Conservation (phyloP, 2,329 filamentous ascomycete species). For the Colletotrichum sp. region DNA sequence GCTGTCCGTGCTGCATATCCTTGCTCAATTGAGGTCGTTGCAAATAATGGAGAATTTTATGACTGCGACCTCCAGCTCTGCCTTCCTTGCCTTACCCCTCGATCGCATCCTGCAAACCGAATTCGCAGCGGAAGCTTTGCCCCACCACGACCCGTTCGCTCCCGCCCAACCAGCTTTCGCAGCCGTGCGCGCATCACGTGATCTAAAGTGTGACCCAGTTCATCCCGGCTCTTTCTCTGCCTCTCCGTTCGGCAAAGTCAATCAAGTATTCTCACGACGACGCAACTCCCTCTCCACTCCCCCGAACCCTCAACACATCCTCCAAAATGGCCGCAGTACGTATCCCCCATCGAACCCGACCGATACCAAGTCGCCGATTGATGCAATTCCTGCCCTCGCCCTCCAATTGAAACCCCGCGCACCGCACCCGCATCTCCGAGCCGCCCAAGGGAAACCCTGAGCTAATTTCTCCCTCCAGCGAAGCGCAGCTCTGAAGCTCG, state of each 20-base stretch:
- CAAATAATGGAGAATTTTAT: background rate
- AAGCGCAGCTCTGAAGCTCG: conserved; percentile 98
- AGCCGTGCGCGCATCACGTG: conserved; percentile 33
- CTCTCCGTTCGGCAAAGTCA: conserved; percentile 48
- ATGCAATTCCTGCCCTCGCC: background rate
- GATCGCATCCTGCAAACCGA: background rate
- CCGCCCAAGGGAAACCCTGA: conserved; percentile 37
- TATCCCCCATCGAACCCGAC: conserved; percentile 28
- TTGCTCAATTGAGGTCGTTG: background rate
- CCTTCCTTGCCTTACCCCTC: background rate
- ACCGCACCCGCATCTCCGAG: background rate
- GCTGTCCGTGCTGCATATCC: background rate
- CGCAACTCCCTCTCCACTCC: conserved; percentile 53
- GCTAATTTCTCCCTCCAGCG: conserved; percentile 72
- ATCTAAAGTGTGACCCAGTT: conserved; percentile 14
- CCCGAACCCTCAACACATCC: conserved; percentile 49
- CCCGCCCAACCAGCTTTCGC: background rate
- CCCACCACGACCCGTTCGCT: conserved; percentile 2
- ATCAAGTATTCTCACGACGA: conserved; percentile 52
- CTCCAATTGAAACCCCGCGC: conserved; percentile 15
- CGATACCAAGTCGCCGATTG: conserved; percentile 25
- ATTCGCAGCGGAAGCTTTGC: conserved; percentile 5
- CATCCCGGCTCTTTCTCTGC: conserved; percentile 29
- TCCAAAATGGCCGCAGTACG: conserved; percentile 74
- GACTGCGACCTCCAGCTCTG: background rate